A percentile compares a stretch with the other conserved stretches of the same genome.
These are phyloP conservation scores for Bretschneidera sinensis DNA, from an alignment of 345 rosid genomes.

Conservation along the genomic window DNA sequence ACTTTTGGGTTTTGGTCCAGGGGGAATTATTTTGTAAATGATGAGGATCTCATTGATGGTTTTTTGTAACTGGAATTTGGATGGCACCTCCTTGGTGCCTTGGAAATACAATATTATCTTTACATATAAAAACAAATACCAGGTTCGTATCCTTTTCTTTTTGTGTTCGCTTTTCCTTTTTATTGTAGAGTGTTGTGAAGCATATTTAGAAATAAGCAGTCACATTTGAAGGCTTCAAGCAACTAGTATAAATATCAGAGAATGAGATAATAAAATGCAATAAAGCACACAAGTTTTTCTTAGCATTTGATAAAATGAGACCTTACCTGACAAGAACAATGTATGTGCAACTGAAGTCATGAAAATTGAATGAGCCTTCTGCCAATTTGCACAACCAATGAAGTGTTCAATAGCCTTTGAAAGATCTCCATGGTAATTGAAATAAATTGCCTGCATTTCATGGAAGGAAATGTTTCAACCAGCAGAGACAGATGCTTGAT, in stretches of 20 bases:
- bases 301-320: slow-evolving; percentile 13
- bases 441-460: slow-evolving; percentile 71
- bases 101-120: too few relatives aligned
- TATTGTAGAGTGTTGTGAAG: neutral
- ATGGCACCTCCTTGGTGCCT: too few relatives aligned
- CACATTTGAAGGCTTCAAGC: neutral
- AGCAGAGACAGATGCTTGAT: slow-evolving; percentile 9
- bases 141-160: neutral
- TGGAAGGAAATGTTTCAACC: slow-evolving; percentile 5
- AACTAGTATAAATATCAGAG: slow-evolving; percentile 1
- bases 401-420: slow-evolving; percentile 82
- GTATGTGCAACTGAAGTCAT: slow-evolving; percentile 67
- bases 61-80: too few relatives aligned
- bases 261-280: slow-evolving; percentile 1
- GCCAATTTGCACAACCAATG: slow-evolving; percentile 84
- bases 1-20: too few relatives aligned
- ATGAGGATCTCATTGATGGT: too few relatives aligned
- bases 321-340: slow-evolving; percentile 71
- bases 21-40: too few relatives aligned
- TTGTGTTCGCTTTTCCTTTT: neutral
- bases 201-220: neutral
- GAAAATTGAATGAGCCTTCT: slow-evolving; percentile 80
- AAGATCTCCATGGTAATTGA: slow-evolving; percentile 59
- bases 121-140: too few relatives aligned
- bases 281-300: slow-evolving; percentile 12